Conservation (phyloP, 345 rosid genomes). For the Fremontodendron californicum region DNA sequence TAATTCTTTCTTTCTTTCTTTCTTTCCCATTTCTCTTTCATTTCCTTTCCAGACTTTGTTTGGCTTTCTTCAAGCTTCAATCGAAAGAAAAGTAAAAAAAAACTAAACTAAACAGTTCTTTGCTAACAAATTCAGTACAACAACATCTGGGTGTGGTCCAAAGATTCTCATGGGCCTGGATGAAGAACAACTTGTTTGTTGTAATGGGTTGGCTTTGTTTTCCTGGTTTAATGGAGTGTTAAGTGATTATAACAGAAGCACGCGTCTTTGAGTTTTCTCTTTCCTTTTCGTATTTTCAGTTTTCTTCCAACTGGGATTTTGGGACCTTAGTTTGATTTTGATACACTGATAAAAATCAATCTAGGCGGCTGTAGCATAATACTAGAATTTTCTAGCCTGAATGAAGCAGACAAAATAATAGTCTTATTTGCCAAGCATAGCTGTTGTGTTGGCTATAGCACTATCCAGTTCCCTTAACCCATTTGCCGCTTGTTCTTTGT, state of each 20-base stretch:
- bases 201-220: background rate
- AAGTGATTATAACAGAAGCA: background rate
- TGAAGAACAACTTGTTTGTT: background rate
- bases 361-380: background rate
- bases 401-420: background rate
- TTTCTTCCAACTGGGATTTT: background rate
- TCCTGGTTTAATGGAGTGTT: background rate
- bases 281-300: background rate
- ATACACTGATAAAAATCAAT: background rate
- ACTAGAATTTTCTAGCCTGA: background rate
- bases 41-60: background rate
- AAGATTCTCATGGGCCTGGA: background rate
- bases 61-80: background rate
- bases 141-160: background rate
- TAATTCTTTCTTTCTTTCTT: no score
- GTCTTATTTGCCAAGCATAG: background rate
- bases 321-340: background rate
- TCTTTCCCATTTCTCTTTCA: background rate
- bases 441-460: no score
- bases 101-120: background rate
- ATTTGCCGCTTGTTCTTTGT: no score
- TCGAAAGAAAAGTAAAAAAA: background rate
- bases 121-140: background rate
- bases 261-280: background rate
- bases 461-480: no score